A percentile compares a stretch with the other conserved stretches of the same genome.
phyloP scores from a whole-genome alignment of 345 rosid genomes.

The Populus alba region DNA sequence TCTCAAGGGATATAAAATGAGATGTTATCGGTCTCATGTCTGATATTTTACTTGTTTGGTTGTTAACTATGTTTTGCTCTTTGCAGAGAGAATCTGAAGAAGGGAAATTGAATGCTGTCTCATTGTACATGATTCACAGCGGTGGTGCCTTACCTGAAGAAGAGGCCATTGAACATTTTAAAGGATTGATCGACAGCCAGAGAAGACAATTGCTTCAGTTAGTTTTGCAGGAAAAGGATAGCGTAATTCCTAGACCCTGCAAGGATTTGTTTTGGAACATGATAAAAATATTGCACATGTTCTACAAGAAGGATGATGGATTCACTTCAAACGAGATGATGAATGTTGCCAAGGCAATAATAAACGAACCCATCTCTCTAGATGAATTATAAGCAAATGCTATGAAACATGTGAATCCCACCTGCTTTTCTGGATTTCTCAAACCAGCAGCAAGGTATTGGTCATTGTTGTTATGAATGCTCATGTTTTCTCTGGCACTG shows the following conservation, averaged over 20 bases:
- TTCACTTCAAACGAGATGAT: slow-evolving; percentile 55
- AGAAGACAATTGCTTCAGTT: slow-evolving; percentile 49
- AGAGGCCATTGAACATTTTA: slow-evolving; percentile 38
- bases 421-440: background rate
- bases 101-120: slow-evolving; percentile 72
- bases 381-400: background rate
- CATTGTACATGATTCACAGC: slow-evolving; percentile 49
- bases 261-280: slow-evolving; percentile 75
- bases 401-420: background rate
- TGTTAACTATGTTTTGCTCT: background rate
- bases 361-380: slow-evolving; percentile 41
- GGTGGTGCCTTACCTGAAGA: slow-evolving; percentile 29
- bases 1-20: background rate
- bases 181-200: slow-evolving; percentile 23
- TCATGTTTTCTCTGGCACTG: background rate
- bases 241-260: slow-evolving; percentile 63
- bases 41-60: background rate
- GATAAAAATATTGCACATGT: slow-evolving; percentile 62
- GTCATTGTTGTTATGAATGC: background rate
- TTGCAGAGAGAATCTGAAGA: slow-evolving; percentile 65
- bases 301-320: slow-evolving; percentile 75
- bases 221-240: slow-evolving; percentile 52
- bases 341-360: slow-evolving; percentile 44
- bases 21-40: background rate
- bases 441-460: background rate